phyloP scores from a whole-genome alignment of 331 rosid genomes.

The Quercus lobata region DNA sequence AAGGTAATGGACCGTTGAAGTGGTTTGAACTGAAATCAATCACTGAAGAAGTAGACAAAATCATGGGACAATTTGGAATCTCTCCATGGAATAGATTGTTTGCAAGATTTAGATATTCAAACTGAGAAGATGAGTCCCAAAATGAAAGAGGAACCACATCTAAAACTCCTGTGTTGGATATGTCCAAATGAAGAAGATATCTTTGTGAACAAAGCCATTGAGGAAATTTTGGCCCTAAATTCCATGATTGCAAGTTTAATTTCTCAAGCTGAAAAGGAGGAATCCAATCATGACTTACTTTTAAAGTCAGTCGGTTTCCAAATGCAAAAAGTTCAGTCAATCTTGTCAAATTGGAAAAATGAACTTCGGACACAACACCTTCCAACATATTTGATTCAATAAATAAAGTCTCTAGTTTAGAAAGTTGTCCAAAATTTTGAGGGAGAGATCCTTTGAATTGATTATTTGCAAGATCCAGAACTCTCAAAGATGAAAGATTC shows the following conservation, averaged over 20 bases:
- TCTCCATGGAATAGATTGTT: constrained; percentile 18
- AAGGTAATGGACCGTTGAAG: not conserved
- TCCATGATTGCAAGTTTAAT: no score
- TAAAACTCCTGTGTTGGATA: not conserved
- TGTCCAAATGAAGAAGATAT: rapidly evolving
- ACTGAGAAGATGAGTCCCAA: constrained; percentile 3
- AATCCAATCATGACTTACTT: not conserved
- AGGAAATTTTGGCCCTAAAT: no score
- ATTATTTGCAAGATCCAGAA: not conserved
- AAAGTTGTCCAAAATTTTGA: not conserved
- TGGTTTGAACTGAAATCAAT: not conserved
- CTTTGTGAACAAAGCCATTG: not conserved
- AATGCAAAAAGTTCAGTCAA: rapidly evolving
- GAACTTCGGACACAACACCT: not conserved
- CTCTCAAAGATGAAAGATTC: not conserved
- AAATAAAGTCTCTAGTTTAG: rapidly evolving
- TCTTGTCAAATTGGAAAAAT: not conserved
- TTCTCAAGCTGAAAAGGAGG: no score
- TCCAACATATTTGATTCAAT: not conserved
- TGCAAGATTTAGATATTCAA: not conserved
- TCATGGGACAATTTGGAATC: not conserved
- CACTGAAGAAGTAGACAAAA: no score
- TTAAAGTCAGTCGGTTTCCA: not conserved
- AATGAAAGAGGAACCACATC: constrained; percentile 12
- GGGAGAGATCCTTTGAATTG: constrained; percentile 20